phyloP scores from a whole-genome alignment of 2,329 filamentous ascomycete genomes.

The Monilinia fructicola region DNA sequence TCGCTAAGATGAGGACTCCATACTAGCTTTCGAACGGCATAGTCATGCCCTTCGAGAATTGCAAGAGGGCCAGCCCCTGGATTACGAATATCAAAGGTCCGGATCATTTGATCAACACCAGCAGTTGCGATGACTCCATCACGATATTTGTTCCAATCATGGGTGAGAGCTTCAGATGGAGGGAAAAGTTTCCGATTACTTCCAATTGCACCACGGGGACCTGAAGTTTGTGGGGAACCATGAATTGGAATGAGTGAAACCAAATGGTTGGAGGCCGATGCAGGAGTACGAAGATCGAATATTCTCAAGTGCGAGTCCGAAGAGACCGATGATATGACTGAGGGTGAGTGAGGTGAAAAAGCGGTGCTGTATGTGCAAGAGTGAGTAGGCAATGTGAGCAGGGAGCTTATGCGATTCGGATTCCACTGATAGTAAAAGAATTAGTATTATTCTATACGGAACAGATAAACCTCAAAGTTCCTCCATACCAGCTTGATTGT shows the following conservation, averaged over 20 bases:
- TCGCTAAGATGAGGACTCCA: slow-evolving; percentile 96
- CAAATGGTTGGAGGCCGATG: slow-evolving; percentile 84
- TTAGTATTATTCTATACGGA: slow-evolving; percentile 17
- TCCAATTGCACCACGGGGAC: slow-evolving; percentile 32
- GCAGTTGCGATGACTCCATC: slow-evolving; percentile 81
- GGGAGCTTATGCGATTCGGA: slow-evolving; percentile 69
- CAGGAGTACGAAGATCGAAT: slow-evolving; percentile 87
- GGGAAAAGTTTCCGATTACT: slow-evolving; percentile 39
- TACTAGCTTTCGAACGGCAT: slow-evolving; percentile 79
- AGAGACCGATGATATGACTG: slow-evolving; percentile 81
- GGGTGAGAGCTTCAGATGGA: slow-evolving; percentile 74
- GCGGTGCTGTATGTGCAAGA: slow-evolving; percentile 92
- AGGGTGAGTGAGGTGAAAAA: slow-evolving; percentile 85
- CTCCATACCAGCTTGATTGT: slow-evolving; percentile 76
- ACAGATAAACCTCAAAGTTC: background rate
- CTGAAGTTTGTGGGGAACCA: slow-evolving; percentile 47
- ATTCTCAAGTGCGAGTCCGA: slow-evolving; percentile 87
- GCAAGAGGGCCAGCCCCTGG: slow-evolving; percentile 70
- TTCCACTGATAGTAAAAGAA: slow-evolving; percentile 64
- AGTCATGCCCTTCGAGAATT: slow-evolving; percentile 81
- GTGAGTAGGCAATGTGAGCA: slow-evolving; percentile 86
- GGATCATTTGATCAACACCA: slow-evolving; percentile 82
- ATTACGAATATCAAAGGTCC: slow-evolving; percentile 86
- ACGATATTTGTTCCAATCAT: slow-evolving; percentile 99
- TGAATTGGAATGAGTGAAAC: slow-evolving; percentile 82